Base-by-base conservation (phyloP, 2,329 filamentous ascomycete species). In the Claviceps fusiformis region DNA sequence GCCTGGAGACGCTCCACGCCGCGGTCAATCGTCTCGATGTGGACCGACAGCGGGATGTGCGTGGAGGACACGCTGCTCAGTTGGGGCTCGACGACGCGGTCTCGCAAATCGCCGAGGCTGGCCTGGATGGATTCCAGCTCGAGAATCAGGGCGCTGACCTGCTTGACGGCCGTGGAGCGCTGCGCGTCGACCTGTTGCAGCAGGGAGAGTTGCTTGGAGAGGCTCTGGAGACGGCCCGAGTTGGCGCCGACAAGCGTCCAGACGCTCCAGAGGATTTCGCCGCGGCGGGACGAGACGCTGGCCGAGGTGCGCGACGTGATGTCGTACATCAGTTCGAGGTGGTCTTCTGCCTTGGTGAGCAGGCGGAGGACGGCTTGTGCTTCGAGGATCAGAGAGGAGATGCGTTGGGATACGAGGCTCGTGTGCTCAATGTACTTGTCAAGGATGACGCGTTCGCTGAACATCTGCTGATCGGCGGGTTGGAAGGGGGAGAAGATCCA, bases 211-310 rank as follows among this genome's bases (percentile, higher is more conserved):
- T 89, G 83, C 29, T 74, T 71, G 54, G 82, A 75, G 57, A 86
- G 78, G 59, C 81, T 81, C 50, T 77, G 75, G 15, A 86, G 72
- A 49, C 78, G 77, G 19, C 73, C 70, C 37, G 75, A 73, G 65
- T 91, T 89, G 24, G 78, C 85, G 49, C 88, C 88, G 15, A 93
- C 73, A 57, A 85, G 78, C 0, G 84, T 87, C 85, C 87, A 90
- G 9, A 93, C 73, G 15, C 78, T 76, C 57, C 80, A 81, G 55
- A 91, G 75, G 3, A 89, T 76, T 57, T 87, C 80, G 55, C 84
- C 81, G 46, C 81, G 81, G 55, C 78, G 73, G 15, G 74, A 75
- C 51, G 78, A 73, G 31, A 85, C 75, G 53, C 74, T 75, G 54
- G 80, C 71, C 49, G 81, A 78, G 59, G 86, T 85, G 57, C 80